Base-by-base conservation (phyloP, 2,329 filamentous ascomycete genomes). In the Xenoacremonium recifei region DNA sequence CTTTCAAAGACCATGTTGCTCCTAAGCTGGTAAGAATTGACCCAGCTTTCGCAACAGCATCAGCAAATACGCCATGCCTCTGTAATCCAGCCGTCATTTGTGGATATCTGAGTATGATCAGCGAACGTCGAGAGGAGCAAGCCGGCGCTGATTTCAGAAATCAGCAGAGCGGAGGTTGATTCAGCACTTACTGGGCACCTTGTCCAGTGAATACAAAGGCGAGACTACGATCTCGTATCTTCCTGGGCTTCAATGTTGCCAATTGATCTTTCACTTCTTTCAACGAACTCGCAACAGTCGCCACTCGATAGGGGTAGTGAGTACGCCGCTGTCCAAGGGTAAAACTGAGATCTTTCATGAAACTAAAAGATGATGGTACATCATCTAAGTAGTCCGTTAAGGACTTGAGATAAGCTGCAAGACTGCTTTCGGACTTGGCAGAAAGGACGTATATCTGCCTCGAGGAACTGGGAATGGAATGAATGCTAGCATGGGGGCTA, bases 181-280 rank as follows among this genome's bases (percentile, higher is more conserved):
- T n/a, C n/a, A n/a, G n/a, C n/a, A n/a, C n/a, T 57, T 57, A 63
- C 43, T 64, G 61, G 3, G 61, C 64, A 16, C 64, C 64, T 37
- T 66, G 63, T 9, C 66, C 66, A 6, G 63, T 69, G 44, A 67
- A 49, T 3, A 49, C 33, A 21, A 47, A 41, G 16, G 44, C 41
- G 9, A 21, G 23, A 27, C 13, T 27, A 27, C 23, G 23, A 13
- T 27, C 23, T 13, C 13, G 9, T 9, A 27, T 13, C 13, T 13
- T 27, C 9, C 23, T 27, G 9, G 23, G 23, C 23, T 27, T 27
- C 9, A 16, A 55, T 17, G 48, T 45, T 16, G 48, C 35, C 29
- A 54, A 33, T 21, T 42, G 38, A n/a, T 47, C 41, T n/a, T 40
- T 36, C 13, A 51, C 39, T 4, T 16, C 16, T 18, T 30, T n/a